Evolutionary conservation across 768 basidiomycete species (phyloP).

Genomic region (Boletus tylopilopsis): DNA sequence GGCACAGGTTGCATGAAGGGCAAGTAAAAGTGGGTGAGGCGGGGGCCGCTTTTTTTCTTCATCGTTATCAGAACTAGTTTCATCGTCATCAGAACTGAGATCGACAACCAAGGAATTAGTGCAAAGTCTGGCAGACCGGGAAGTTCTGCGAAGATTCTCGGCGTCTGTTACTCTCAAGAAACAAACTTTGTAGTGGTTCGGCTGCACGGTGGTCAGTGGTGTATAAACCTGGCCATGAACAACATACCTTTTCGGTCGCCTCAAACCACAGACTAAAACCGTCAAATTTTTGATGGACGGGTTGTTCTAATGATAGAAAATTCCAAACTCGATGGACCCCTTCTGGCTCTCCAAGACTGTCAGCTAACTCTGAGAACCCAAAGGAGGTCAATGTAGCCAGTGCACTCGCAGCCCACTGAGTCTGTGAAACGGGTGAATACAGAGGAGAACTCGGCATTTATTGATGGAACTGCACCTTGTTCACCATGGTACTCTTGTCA

Average conservation of each 20-base stretch:
- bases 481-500: neutral
- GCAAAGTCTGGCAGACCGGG: too few species aligned
- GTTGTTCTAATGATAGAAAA: neutral
- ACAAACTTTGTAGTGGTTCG: too few species aligned
- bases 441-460: neutral
- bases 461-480: neutral
- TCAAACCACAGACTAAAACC: neutral
- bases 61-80: too few species aligned
- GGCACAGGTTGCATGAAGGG: too few species aligned
- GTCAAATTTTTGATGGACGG: accelerated
- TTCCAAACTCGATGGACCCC: neutral
- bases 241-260: neutral
- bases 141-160: too few species aligned
- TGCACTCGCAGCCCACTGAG: neutral
- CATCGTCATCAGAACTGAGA: too few species aligned
- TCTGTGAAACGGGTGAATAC: neutral
- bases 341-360: neutral
- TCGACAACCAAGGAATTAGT: too few species aligned
- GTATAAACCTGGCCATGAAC: neutral
- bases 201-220: too few species aligned
- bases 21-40: too few species aligned
- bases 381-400: neutral
- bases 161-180: too few species aligned
- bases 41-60: too few species aligned
- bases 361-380: neutral